A percentile compares a stretch with the other conserved stretches of the same genome.
Conservation (phyloP, 345 rosid genomes). For the Populus alba region DNA sequence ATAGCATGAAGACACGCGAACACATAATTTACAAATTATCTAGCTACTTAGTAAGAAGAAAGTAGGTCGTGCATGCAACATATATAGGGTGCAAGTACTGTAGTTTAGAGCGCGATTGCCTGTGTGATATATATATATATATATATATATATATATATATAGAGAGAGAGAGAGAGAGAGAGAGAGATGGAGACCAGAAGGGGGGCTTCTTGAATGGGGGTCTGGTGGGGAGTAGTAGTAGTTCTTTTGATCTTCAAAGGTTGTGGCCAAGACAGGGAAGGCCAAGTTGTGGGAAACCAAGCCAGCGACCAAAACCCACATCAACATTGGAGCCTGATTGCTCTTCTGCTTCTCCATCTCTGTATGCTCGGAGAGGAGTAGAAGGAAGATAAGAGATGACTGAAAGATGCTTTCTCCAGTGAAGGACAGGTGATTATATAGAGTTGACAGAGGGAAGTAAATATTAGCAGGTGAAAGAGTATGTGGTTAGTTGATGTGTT, state of each 20-base stretch:
- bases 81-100: not conserved
- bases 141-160: not conserved
- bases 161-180: not conserved
- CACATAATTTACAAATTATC: not conserved
- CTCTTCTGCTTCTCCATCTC: conserved; percentile 35
- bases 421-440: conserved; percentile 27
- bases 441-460: conserved; percentile 44
- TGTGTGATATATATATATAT: not conserved
- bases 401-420: conserved; percentile 14
- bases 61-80: not conserved
- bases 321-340: conserved; percentile 18
- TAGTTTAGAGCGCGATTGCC: not conserved
- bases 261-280: conserved; percentile 37
- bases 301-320: conserved; percentile 41
- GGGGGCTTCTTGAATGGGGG: conserved; percentile 55
- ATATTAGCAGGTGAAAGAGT: conserved; percentile 62
- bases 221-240: conserved; percentile 59
- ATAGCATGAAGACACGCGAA: not conserved
- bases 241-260: conserved; percentile 58
- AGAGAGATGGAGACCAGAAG: conserved; percentile 27
- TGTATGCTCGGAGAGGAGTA: not conserved
- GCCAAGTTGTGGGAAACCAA: conserved; percentile 46
- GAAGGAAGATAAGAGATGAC: conserved; percentile 3
- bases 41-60: not conserved
- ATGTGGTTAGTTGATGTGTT: conserved; percentile 69